phyloP scores from a whole-genome alignment of 495 filamentous ascomycete species.

The Aspergillus biplanus region DNA sequence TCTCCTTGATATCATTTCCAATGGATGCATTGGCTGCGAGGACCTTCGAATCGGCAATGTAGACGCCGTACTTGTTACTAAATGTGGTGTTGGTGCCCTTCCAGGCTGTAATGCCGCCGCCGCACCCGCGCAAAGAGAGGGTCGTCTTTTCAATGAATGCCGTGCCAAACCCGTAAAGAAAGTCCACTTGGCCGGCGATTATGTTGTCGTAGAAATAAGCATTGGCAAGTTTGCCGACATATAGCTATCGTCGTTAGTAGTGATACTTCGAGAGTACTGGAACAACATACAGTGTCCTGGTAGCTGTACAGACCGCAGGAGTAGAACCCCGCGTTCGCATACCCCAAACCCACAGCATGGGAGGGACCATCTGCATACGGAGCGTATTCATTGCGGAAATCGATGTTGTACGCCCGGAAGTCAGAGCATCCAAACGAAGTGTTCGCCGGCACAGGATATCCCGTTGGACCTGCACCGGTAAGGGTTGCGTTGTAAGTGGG shows the following conservation, averaged over 20 bases:
- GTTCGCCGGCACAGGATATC: constrained; percentile 56
- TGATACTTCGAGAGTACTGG: neutral
- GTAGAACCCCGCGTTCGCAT: constrained; percentile 63
- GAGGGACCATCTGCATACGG: constrained; percentile 56
- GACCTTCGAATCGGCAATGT: constrained; percentile 55
- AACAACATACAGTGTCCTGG: constrained; percentile 56
- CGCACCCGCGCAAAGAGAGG: constrained; percentile 56
- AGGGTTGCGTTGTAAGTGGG: constrained; percentile 59
- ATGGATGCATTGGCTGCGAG: constrained; percentile 55
- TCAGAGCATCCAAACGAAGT: constrained; percentile 62
- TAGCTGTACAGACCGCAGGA: constrained; percentile 60
- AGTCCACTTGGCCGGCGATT: constrained; percentile 64
- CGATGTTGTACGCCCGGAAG: constrained; percentile 63
- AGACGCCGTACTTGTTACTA: constrained; percentile 64
- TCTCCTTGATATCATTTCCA: constrained; percentile 42
- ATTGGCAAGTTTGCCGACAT: constrained; percentile 63
- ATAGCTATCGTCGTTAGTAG: constrained; percentile 41
- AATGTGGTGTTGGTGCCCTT: constrained; percentile 69
- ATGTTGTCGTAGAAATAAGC: constrained; percentile 58
- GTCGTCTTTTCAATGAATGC: constrained; percentile 48
- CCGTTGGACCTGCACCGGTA: constrained; percentile 60
- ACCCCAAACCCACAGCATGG: constrained; percentile 57
- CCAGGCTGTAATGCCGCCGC: constrained; percentile 68
- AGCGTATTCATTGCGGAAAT: constrained; percentile 58
- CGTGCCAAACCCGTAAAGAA: constrained; percentile 59